Conservation (phyloP, 495 filamentous ascomycete genomes). For the Saxophila tyrrhenica region DNA sequence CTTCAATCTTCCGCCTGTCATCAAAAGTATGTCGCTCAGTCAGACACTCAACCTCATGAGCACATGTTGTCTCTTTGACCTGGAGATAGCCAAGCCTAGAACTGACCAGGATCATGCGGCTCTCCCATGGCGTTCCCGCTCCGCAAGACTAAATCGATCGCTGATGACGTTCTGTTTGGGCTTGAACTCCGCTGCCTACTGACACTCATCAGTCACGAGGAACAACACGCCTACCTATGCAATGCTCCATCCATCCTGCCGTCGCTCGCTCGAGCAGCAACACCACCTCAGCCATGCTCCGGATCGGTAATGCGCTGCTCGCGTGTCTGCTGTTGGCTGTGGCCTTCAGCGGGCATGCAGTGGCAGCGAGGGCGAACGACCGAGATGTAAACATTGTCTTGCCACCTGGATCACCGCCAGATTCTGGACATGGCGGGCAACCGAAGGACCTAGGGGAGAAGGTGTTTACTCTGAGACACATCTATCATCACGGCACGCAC, state of each 20-base stretch:
- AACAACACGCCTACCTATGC: constrained; percentile 6
- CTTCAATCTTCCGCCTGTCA: background rate
- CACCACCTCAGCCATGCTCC: background rate
- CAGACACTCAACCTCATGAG: background rate
- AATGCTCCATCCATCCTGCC: constrained; percentile 11
- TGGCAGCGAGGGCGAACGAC: background rate
- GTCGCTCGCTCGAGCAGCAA: constrained; percentile 5
- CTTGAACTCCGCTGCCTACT: too few relatives aligned
- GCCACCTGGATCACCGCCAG: constrained; percentile 5
- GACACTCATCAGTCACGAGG: background rate
- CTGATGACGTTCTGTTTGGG: too few relatives aligned
- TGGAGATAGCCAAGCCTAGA: too few relatives aligned
- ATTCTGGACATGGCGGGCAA: background rate
- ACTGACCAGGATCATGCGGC: too few relatives aligned
- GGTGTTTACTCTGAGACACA: constrained; percentile 57
- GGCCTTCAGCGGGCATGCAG: background rate
- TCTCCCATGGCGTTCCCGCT: too few relatives aligned
- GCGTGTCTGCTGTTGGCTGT: constrained; percentile 5
- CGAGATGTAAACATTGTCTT: constrained; percentile 9
- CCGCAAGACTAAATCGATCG: too few relatives aligned
- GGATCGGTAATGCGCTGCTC: constrained; percentile 6
- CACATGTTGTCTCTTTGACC: background rate
- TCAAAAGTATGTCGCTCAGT: background rate
- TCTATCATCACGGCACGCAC: constrained; percentile 77
- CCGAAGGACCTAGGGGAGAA: constrained; percentile 9